A percentile compares a stretch with the other conserved stretches of the same genome.
Conservation (phyloP, 345 rosid species). For the Brassica incana region DNA sequence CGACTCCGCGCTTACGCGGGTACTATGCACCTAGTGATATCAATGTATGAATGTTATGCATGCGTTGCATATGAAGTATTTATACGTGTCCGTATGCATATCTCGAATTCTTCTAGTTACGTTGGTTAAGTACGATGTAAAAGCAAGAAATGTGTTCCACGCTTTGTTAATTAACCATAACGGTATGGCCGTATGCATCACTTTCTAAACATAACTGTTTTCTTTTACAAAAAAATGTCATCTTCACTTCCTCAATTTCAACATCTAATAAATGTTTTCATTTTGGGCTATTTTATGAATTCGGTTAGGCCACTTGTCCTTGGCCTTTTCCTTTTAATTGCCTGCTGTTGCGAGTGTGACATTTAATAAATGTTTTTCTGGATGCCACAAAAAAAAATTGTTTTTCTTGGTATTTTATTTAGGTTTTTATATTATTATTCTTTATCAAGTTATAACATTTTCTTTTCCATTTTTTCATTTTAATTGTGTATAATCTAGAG, state of each 20-base stretch:
- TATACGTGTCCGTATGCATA: not conserved
- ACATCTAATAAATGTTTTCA: not conserved
- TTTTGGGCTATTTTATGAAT: not conserved
- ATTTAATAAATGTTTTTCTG: not conserved
- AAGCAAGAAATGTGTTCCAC: constrained; percentile 24
- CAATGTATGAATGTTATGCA: not conserved
- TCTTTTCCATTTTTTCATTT: not conserved
- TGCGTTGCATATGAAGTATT: not conserved
- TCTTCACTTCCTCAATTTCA: not conserved
- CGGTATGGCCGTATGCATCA: not conserved
- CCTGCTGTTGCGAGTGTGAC: not conserved
- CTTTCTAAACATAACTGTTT: not conserved
- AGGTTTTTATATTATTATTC: not conserved
- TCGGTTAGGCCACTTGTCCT: not conserved
- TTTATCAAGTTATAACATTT: too few species aligned
- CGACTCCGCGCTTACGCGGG: too few species aligned
- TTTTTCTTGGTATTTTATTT: not conserved
- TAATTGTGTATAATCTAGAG: not conserved
- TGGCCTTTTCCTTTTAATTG: not conserved
- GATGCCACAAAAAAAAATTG: too few species aligned
- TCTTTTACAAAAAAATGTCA: not conserved
- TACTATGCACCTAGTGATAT: too few species aligned
- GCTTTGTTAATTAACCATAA: not conserved
- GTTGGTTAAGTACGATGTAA: not conserved
- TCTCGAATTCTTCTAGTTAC: not conserved